phyloP scores from a whole-genome alignment of 345 rosid species.

The Eucalyptus pauciflora region DNA sequence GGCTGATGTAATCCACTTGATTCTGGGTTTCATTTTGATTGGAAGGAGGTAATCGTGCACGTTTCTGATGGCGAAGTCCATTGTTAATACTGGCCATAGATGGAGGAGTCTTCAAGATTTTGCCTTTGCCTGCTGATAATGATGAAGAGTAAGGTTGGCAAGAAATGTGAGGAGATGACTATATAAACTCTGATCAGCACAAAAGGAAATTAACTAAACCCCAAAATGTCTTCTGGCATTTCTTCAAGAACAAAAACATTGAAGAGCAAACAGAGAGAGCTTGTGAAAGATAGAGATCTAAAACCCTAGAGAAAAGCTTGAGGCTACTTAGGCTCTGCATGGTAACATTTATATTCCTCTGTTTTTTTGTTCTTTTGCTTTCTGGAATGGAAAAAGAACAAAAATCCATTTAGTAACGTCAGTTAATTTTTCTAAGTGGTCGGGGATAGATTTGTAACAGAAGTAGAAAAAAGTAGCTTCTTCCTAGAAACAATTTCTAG shows the following conservation, averaged over 20 bases:
- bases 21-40: background rate
- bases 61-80: background rate
- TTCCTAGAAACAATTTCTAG: too few relatives aligned
- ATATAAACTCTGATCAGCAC: background rate
- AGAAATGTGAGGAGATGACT: background rate
- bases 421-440: too few relatives aligned
- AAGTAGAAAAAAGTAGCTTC: too few relatives aligned
- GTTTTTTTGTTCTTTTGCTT: too few relatives aligned
- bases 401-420: too few relatives aligned
- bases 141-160: background rate
- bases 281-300: background rate
- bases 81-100: background rate
- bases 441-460: too few relatives aligned
- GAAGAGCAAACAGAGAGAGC: background rate
- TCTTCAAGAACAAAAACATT: background rate
- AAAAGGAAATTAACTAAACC: background rate
- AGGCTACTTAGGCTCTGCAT: background rate
- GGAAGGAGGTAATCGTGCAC: background rate
- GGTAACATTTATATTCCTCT: too few relatives aligned
- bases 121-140: background rate
- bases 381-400: fast-evolving
- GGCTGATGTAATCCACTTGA: background rate
- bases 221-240: background rate
- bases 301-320: background rate
- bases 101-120: background rate